Base-by-base conservation (phyloP, 257 asterid species). In the Salvia rosmarinus region DNA sequence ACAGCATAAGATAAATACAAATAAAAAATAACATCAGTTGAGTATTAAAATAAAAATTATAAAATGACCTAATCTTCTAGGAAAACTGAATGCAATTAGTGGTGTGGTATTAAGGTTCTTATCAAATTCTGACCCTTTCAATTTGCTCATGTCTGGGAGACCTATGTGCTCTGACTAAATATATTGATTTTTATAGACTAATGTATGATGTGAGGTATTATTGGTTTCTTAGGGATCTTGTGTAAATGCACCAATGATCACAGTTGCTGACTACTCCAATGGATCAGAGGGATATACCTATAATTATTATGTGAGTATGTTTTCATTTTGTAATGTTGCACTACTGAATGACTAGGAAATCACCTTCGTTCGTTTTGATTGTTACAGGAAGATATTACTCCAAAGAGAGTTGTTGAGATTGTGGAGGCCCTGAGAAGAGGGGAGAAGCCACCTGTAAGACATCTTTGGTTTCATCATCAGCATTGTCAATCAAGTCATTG, bases 241-340 rank as follows among this genome's bases (percentile, higher is more conserved):
- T 70, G 99, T 95, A 66, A 95, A 95, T 87, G 99, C 99, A 67
- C 98, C 98, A 35, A 95, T 91, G 98, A 95, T 95, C 51, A 95
- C 97, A 5, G 98, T 95, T 44, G 98, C 96, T 12, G 98, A 95
- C 84, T 95, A 91, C 79, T 95, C 99, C 67, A 87, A 81, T 80
- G 99, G 98, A 62, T 91, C 98, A 61, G 97, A 91, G 83, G 98
- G 95, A 77, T 95, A 90, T 71, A 77, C 87, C 39, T 95, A 95
- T 62, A 84, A 95, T 76, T 95, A 95, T 77, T 95, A 72, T 71
- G 99, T 91, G 73, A 80, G 98, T 82, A 37, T 9, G 19, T 43
- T 21, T 23, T 35, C 17, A 28, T 43, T 62, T 59, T 20, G 16
- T 9, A n/a, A 32, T 62, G 14, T 19, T 64, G 34, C 72, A 64